Conservation (phyloP, 31 red algal genomes). For the Odonthalia washingtoniensis region DNA sequence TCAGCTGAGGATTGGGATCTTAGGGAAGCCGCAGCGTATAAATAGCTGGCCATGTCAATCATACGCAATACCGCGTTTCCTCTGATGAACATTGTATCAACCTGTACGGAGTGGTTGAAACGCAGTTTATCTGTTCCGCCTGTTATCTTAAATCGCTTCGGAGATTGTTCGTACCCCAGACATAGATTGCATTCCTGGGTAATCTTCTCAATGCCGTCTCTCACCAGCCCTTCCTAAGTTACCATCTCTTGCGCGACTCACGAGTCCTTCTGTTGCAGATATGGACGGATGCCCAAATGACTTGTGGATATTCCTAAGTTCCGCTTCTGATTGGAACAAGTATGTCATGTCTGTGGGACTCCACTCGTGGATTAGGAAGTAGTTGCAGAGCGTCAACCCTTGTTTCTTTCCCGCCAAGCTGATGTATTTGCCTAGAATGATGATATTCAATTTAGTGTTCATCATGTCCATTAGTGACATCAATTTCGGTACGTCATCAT, state of each 20-base stretch:
- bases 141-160: neutral
- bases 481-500: neutral
- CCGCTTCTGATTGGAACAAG: slow-evolving; percentile 23
- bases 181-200: neutral
- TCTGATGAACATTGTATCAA: neutral
- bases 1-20: neutral
- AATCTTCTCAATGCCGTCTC: neutral
- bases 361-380: slow-evolving; percentile 29
- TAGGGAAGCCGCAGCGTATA: neutral
- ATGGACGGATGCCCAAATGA: slow-evolving; percentile 42
- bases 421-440: neutral
- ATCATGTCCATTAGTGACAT: neutral
- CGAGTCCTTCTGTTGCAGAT: slow-evolving; percentile 18
- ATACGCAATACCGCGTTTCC: neutral
- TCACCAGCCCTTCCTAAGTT: neutral
- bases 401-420: neutral
- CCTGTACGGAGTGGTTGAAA: neutral
- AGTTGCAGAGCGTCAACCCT: neutral
- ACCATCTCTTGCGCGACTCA: slow-evolving; percentile 32
- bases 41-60: too few species aligned
- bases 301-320: slow-evolving; percentile 43
- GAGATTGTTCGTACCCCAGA: neutral
- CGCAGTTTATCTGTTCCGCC: neutral
- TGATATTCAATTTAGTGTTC: slow-evolving; percentile 24
- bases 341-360: neutral